These are phyloP conservation scores for Knoxdaviesia proteae DNA, from an alignment of 2,329 filamentous ascomycete genomes.

Conservation along the genomic window DNA sequence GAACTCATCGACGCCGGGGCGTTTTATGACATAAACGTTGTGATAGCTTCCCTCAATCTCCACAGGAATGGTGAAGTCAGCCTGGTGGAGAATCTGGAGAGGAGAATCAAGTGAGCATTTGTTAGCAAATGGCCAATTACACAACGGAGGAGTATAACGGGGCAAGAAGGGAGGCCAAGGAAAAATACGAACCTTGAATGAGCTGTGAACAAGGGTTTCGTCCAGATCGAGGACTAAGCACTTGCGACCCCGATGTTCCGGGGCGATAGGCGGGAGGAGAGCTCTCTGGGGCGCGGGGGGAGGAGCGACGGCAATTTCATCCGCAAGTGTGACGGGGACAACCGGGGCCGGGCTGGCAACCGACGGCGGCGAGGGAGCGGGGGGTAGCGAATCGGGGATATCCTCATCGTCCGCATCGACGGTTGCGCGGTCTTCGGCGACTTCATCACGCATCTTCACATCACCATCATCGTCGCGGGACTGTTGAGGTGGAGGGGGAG, in stretches of 20 bases:
- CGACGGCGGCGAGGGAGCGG: constrained; percentile 15
- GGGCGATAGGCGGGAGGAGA: constrained; percentile 62
- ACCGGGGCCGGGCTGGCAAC: constrained; percentile 19
- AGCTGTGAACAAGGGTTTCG: constrained; percentile 93
- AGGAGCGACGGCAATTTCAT: too few relatives aligned
- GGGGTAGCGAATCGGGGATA: constrained; percentile 6
- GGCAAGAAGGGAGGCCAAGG: neutral
- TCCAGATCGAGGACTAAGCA: constrained; percentile 90
- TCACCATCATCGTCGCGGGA: constrained; percentile 30
- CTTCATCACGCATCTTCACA: constrained; percentile 45
- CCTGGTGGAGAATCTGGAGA: constrained; percentile 75
- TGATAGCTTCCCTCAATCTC: constrained; percentile 98
- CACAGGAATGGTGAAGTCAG: constrained; percentile 95
- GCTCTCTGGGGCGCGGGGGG: constrained; percentile 30
- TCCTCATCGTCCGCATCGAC: constrained; percentile 14
- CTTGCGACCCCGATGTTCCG: constrained; percentile 70
- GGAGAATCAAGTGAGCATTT: constrained; percentile 3
- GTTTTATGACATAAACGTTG: constrained; percentile 98
- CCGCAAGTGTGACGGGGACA: too few relatives aligned
- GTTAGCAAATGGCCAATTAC: neutral
- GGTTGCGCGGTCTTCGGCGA: constrained; percentile 20
- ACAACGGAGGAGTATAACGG: too few relatives aligned
- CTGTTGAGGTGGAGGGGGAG: neutral
- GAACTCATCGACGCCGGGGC: constrained; percentile 94
- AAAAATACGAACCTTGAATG: constrained; percentile 59